These are phyloP conservation scores for Petasospora rhodanensis DNA, from an alignment of 1,139 yeast species.

Conservation along the genomic window DNA sequence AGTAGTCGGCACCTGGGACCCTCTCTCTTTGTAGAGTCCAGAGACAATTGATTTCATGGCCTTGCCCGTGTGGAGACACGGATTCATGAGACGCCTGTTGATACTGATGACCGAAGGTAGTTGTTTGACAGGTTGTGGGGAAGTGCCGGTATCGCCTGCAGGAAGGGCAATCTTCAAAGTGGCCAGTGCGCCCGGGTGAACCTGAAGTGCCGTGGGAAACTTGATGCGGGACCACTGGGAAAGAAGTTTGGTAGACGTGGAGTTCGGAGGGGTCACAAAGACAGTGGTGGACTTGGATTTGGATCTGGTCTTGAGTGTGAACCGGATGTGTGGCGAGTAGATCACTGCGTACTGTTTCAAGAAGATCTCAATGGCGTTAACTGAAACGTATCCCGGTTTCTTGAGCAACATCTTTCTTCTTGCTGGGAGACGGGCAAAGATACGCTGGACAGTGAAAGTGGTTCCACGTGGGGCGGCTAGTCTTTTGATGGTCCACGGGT, in stretches of 20 bases:
- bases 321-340: neutral
- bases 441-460: neutral
- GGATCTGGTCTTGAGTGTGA: neutral
- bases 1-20: too few species aligned
- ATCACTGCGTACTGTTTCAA: neutral
- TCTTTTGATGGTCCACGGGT: neutral
- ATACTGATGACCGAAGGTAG: neutral
- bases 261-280: neutral
- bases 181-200: too few species aligned
- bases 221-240: neutral
- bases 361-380: neutral
- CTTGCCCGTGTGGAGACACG: neutral
- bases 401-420: slow-evolving; percentile 2
- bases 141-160: too few species aligned
- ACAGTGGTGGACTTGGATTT: neutral
- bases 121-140: too few species aligned
- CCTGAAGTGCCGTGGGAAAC: neutral
- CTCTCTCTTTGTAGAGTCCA: too few species aligned
- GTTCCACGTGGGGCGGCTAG: slow-evolving; percentile 2
- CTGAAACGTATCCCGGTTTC: neutral
- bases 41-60: too few species aligned
- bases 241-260: neutral
- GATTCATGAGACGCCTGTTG: slow-evolving; percentile 1
- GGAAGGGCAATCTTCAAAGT: too few species aligned
- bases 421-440: slow-evolving; percentile 1